Evolutionary conservation across 345 rosid species (phyloP).

Genomic region (Hibiscus trionum): DNA sequence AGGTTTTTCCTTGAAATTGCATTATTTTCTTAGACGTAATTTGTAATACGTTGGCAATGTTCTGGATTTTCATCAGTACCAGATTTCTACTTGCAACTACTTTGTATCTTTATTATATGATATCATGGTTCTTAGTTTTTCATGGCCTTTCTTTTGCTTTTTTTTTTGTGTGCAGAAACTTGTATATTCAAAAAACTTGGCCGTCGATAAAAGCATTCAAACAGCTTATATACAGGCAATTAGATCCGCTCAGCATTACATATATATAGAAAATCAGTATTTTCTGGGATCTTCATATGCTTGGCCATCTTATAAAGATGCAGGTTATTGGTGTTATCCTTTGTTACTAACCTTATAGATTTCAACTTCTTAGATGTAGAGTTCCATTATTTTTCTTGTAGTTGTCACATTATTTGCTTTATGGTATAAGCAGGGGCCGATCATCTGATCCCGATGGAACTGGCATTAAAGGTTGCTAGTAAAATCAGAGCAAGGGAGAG

Average conservation of each 20-base stretch:
- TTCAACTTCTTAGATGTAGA: background rate
- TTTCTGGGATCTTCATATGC: constrained; percentile 96
- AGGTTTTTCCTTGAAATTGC: constrained; percentile 31
- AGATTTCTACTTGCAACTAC: background rate
- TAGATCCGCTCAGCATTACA: constrained; percentile 91
- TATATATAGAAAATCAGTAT: constrained; percentile 96
- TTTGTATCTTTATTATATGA: background rate
- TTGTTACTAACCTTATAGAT: background rate
- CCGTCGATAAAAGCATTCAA: constrained; percentile 91
- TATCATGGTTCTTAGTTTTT: constrained; percentile 1
- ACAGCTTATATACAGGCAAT: constrained; percentile 92
- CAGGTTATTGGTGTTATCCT: constrained; percentile 45
- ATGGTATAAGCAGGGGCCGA: constrained; percentile 69
- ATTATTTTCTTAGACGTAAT: background rate
- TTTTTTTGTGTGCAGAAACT: constrained; percentile 57
- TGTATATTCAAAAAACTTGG: constrained; percentile 46
- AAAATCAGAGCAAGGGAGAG: constrained; percentile 86
- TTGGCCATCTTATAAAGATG: constrained; percentile 76
- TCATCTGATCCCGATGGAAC: constrained; percentile 90
- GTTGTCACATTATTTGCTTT: background rate
- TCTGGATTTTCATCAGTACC: background rate
- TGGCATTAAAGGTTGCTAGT: constrained; percentile 86
- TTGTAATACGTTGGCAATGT: background rate
- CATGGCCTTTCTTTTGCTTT: background rate
- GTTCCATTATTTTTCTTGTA: background rate